Percentiles rank a stretch among this genome's conserved stretches.
Conservation (phyloP, 352 stramenopile species). For the Pythium scleroteichum region DNA sequence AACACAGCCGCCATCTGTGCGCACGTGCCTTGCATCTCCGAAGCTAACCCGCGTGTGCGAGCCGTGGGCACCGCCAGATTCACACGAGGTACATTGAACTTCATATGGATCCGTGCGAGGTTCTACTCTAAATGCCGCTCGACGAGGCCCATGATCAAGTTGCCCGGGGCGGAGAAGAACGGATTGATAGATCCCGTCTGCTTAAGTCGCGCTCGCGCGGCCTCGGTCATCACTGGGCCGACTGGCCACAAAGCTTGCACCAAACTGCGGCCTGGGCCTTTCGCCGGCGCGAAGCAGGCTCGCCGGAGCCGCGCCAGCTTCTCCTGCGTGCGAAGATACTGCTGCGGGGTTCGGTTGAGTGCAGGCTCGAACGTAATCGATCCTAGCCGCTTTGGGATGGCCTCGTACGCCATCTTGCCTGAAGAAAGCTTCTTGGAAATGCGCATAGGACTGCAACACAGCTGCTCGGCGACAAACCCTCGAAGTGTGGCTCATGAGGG, state of each 20-base stretch:
- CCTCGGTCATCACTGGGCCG: too few species aligned
- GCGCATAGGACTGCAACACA: slow-evolving; percentile 93
- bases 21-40: too few species aligned
- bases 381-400: slow-evolving; percentile 29
- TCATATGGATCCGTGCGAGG: too few species aligned
- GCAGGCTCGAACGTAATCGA: slow-evolving; percentile 25
- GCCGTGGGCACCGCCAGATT: too few species aligned
- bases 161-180: too few species aligned
- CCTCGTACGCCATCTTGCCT: slow-evolving; percentile 21
- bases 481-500: slow-evolving; percentile 87
- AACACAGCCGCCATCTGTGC: too few species aligned
- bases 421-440: slow-evolving; percentile 94
- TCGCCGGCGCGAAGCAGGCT: slow-evolving; percentile 14
- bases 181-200: too few species aligned
- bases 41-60: too few species aligned
- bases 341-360: not conserved
- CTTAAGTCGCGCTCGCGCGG: too few species aligned
- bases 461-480: slow-evolving; percentile 85
- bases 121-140: too few species aligned
- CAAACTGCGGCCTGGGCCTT: not conserved
- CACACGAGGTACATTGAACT: too few species aligned
- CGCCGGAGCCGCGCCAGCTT: slow-evolving; percentile 15
- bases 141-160: too few species aligned
- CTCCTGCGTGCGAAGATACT: slow-evolving; percentile 5
- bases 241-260: slow-evolving; percentile 12